A percentile compares a stretch with the other conserved stretches of the same genome.
Evolutionary conservation across 2,329 filamentous ascomycete genomes (phyloP).

Genomic region (Microdochium nivale): DNA sequence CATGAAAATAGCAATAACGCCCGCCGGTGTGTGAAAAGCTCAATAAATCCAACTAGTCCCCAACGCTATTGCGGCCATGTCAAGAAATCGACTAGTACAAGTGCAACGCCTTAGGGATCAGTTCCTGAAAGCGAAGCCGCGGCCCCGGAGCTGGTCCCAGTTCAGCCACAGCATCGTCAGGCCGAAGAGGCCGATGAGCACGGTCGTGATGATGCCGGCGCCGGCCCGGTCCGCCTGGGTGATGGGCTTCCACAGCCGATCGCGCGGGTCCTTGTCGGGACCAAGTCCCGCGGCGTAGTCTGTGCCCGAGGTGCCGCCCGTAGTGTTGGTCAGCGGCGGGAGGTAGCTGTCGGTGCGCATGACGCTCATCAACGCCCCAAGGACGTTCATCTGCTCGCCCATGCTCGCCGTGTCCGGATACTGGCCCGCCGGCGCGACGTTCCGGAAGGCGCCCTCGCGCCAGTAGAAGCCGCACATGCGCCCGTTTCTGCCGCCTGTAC

Average conservation of each 20-base stretch:
- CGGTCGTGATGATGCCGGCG: constrained; percentile 29
- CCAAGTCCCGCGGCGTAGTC: constrained; percentile 27
- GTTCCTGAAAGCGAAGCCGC: not conserved
- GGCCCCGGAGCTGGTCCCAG: not conserved
- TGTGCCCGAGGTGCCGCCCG: constrained; percentile 41
- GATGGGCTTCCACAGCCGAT: constrained; percentile 13
- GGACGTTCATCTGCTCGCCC: constrained; percentile 48
- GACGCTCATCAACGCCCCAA: constrained; percentile 39
- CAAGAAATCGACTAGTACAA: too few species aligned
- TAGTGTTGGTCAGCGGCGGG: constrained; percentile 34
- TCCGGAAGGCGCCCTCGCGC: constrained; percentile 12
- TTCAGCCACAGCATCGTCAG: not conserved
- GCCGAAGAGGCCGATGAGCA: constrained; percentile 11
- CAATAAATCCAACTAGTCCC: too few species aligned
- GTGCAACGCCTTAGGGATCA: too few species aligned
- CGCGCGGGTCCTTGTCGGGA: constrained; percentile 14
- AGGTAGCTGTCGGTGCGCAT: constrained; percentile 21
- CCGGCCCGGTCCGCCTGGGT: constrained; percentile 29
- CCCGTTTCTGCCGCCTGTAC: constrained; percentile 20
- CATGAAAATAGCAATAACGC: too few species aligned
- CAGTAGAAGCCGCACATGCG: constrained; percentile 15
- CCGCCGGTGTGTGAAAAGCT: too few species aligned
- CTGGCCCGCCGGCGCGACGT: constrained; percentile 20
- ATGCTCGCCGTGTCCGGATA: constrained; percentile 28
- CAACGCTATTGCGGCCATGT: too few species aligned